Evolutionary conservation across 768 basidiomycete genomes (phyloP).

Genomic region (Lactarius pseudohatsudake): DNA sequence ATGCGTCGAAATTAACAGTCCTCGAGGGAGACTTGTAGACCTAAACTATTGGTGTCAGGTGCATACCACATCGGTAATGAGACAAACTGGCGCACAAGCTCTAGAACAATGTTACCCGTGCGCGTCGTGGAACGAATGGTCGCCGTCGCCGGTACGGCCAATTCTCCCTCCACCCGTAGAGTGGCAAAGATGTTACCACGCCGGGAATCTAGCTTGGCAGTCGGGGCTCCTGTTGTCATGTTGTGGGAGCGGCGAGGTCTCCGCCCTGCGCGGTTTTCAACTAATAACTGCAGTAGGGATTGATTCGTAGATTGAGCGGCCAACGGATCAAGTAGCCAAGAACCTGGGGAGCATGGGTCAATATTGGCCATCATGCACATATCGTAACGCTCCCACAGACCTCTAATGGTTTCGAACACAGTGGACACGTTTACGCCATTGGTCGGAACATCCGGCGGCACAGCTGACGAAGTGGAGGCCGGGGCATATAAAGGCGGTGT

Average conservation of each 20-base stretch:
- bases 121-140: conserved; percentile 20
- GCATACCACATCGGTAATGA: not conserved
- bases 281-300: conserved; percentile 9
- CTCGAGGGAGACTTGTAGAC: conserved; percentile 17
- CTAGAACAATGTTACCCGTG: conserved; percentile 22
- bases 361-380: not conserved
- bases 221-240: conserved; percentile 11
- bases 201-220: conserved; percentile 19
- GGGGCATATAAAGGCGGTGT: conserved; percentile 5
- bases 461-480: conserved; percentile 4
- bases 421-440: conserved; percentile 17
- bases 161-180: conserved; percentile 14
- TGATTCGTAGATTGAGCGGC: conserved; percentile 2
- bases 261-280: conserved; percentile 12
- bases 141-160: conserved; percentile 1
- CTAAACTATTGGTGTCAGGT: conserved; percentile 5
- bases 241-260: conserved; percentile 16
- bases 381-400: conserved; percentile 5
- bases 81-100: conserved; percentile 17
- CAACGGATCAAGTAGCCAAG: conserved; percentile 25
- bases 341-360: conserved; percentile 13
- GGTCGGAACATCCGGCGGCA: not conserved
- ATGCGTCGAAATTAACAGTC: conserved; percentile 22
- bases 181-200: conserved; percentile 18
- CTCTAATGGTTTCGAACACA: conserved; percentile 18